Evolutionary conservation across 768 basidiomycete genomes (phyloP).

Genomic region (Rhizopogon vulgaris): DNA sequence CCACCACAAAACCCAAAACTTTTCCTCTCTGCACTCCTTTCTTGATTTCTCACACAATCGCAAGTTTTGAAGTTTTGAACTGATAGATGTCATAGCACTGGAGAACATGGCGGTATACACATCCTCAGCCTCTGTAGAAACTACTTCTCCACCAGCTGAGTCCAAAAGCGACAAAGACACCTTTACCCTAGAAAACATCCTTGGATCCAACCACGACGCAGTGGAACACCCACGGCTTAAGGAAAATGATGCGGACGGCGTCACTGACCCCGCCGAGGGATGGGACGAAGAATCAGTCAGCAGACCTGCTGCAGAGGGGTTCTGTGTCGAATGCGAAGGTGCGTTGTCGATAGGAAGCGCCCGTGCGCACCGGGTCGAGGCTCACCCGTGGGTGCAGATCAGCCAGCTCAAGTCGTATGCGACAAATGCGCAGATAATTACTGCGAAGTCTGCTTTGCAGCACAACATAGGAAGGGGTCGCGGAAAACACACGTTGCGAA

Average conservation of each 20-base stretch:
- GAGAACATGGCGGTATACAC: conserved; percentile 16
- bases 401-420: conserved; percentile 72
- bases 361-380: background rate
- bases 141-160: conserved; percentile 4
- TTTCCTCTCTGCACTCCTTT: conserved; percentile 8
- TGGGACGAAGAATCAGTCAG: conserved; percentile 62
- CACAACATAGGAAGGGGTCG: conserved; percentile 79
- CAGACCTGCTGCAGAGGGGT: conserved; percentile 50
- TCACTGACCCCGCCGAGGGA: conserved; percentile 37
- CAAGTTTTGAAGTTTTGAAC: background rate
- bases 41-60: background rate
- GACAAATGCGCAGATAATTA: conserved; percentile 67
- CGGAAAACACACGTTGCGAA: conserved; percentile 59
- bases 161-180: background rate
- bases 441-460: conserved; percentile 82
- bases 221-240: conserved; percentile 47
- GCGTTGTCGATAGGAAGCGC: conserved; percentile 12
- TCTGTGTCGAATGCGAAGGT: conserved; percentile 88
- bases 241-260: conserved; percentile 25
- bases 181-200: conserved; percentile 68
- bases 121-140: conserved; percentile 11
- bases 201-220: conserved; percentile 54
- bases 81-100: conserved; percentile 7
- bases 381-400: conserved; percentile 42
- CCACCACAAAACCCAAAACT: background rate